These are phyloP conservation scores for Coccomyxa sp. DNA, from an alignment of 139 green algal genomes.

Conservation along the genomic window DNA sequence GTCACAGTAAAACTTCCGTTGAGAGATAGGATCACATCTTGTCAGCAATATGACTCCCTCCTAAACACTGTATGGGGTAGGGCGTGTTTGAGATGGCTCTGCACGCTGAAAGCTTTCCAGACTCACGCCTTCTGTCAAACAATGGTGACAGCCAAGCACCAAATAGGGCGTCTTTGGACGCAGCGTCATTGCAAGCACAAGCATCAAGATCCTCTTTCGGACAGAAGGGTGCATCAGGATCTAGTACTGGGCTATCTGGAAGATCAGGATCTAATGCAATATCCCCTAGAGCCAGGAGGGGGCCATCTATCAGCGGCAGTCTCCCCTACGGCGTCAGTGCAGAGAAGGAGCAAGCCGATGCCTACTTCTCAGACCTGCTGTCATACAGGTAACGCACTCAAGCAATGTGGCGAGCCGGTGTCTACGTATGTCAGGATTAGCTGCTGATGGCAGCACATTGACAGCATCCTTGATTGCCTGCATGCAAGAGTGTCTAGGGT, in stretches of 20 bases:
- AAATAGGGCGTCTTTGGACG: neutral
- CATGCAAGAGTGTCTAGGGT: no score
- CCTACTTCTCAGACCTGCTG: slow-evolving; percentile 89
- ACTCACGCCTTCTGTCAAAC: neutral
- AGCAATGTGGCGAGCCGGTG: neutral
- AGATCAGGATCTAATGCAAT: neutral
- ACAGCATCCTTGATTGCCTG: no score
- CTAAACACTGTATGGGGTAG: neutral
- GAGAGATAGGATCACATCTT: no score
- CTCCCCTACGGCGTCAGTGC: neutral
- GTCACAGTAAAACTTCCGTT: no score
- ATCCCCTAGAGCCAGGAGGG: neutral
- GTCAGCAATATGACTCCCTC: no score
- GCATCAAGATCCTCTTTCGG: no score
- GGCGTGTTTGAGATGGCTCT: neutral
- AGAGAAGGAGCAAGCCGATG: slow-evolving; percentile 38
- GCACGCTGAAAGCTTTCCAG: neutral
- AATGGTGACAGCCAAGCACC: neutral
- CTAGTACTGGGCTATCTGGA: neutral
- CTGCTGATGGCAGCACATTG: no score
- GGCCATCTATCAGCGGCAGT: neutral
- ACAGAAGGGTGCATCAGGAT: neutral
- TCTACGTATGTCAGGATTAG: no score
- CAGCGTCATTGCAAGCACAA: neutral
- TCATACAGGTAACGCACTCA: slow-evolving; percentile 54